phyloP scores from a whole-genome alignment of 2,329 filamentous ascomycete species.

The Scedosporium boydii region DNA sequence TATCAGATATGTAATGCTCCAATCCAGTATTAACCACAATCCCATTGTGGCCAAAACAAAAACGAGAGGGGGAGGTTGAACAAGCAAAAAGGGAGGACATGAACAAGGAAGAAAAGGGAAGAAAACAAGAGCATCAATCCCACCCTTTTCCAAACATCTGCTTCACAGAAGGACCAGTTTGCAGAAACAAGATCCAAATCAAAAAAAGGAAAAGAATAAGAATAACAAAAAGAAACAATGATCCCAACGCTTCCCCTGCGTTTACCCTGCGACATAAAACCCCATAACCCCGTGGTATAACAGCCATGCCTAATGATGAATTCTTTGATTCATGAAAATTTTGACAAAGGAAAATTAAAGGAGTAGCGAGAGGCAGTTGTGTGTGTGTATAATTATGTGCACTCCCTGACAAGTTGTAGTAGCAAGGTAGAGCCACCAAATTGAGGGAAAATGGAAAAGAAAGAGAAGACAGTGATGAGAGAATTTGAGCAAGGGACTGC shows the following conservation, averaged over 20 bases:
- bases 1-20: constrained; percentile 3
- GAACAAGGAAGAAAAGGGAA: not conserved
- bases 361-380: not conserved
- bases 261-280: not conserved
- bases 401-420: not conserved
- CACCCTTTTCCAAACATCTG: not conserved
- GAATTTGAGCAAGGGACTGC: not conserved
- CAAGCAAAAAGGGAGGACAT: not conserved
- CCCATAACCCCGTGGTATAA: constrained; percentile 5
- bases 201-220: not conserved
- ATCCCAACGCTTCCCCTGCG: not conserved
- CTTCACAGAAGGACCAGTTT: not conserved
- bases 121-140: not conserved
- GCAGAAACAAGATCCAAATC: not conserved
- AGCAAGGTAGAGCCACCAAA: not conserved
- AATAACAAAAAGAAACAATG: constrained; percentile 4
- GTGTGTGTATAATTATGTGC: no score
- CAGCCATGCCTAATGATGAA: not conserved
- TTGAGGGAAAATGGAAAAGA: not conserved
- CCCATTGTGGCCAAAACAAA: not conserved
- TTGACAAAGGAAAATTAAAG: not conserved
- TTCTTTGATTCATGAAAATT: constrained; percentile 3
- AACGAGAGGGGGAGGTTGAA: not conserved
- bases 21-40: constrained; percentile 2
- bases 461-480: constrained; percentile 3